A percentile compares a stretch with the other conserved stretches of the same genome.
These are phyloP conservation scores for Aspergillus hancockii DNA, from an alignment of 495 filamentous ascomycete species.

Conservation along the genomic window DNA sequence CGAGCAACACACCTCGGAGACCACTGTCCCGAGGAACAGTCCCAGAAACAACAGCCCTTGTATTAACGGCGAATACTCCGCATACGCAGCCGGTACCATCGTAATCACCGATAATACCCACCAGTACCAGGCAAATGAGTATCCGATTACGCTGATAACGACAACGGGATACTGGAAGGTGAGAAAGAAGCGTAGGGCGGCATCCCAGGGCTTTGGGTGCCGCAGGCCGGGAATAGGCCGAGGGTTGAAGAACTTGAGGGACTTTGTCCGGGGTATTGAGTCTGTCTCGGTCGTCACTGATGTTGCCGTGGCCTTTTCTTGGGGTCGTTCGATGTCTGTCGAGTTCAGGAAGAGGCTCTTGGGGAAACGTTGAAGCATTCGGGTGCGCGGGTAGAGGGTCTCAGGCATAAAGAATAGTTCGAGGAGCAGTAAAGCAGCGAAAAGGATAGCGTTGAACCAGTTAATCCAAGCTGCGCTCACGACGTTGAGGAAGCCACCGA, in stretches of 20 bases:
- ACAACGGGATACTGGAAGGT: slow-evolving; percentile 52
- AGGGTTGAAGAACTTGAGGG: slow-evolving; percentile 52
- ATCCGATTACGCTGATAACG: slow-evolving; percentile 48
- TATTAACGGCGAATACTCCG: slow-evolving; percentile 48
- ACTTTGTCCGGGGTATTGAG: slow-evolving; percentile 45
- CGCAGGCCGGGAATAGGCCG: slow-evolving; percentile 52
- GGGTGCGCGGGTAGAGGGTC: slow-evolving; percentile 58
- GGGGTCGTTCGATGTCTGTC: slow-evolving; percentile 32
- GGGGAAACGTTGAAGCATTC: slow-evolving; percentile 47
- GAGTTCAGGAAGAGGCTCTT: background rate
- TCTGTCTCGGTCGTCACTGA: background rate
- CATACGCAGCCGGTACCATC: slow-evolving; percentile 60
- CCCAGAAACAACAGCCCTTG: slow-evolving; percentile 62
- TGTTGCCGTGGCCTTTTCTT: background rate
- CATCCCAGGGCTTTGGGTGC: slow-evolving; percentile 55
- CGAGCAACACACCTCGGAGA: slow-evolving; percentile 57
- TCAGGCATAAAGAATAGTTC: slow-evolving; percentile 59
- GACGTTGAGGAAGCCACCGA: slow-evolving; percentile 58
- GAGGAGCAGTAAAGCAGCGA: slow-evolving; percentile 49
- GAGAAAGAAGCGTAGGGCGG: slow-evolving; percentile 45
- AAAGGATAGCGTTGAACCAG: slow-evolving; percentile 61
- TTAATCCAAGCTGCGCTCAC: slow-evolving; percentile 56
- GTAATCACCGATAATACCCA: slow-evolving; percentile 64
- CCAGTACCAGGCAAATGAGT: slow-evolving; percentile 64
- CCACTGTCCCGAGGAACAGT: slow-evolving; percentile 55